Base-by-base conservation (phyloP, 2,329 filamentous ascomycete species). In the Pseudogymnoascus pannorum region DNA sequence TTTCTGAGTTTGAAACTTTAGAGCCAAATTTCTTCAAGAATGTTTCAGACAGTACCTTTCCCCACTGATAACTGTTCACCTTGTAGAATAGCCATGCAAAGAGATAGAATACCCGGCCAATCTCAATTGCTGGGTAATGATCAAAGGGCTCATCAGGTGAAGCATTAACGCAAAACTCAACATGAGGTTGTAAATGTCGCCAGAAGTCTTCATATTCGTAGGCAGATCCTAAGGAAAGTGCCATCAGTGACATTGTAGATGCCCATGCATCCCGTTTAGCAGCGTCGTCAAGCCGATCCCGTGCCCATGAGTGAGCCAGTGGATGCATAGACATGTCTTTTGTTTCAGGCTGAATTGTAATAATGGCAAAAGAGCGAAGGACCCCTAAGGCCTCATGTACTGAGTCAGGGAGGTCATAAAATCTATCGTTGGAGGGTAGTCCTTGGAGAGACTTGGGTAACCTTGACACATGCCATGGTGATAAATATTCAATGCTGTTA, bases 261-360 rank as follows among this genome's bases (percentile, higher is more conserved):
- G 22, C 20, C 42, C 42, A 48, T 6, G 42, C 42, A 48, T 12
- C 11, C 20, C 24, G 42, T 24, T 24, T 48, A 48, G 24, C 5
- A 6, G 20, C 5, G 24, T 48, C 3, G 11, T 61, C 40, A 38
- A 62, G 48, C 22, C 61, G 63, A 38, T 67, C 65, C 31, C 61
- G 64, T 11, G 65, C 65, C 67, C 66, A 67, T 26, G 64, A 61
- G 35, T 68, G 64, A 51, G 63, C 58, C 11, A 68, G 20, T 33
- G 61, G 61, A 62, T 68, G 64, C 66, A 68, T 64, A 11, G 62
- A 65, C 2, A 66, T 57, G 20, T 54, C 44, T 7, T 24, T 9
- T 38, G 22, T 58, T 16, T 62, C 42, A 5, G 38, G 35, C 3
- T 64, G 20, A n/a, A 61, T 12, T 6, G 31, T 61, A 8, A 66